phyloP scores from a whole-genome alignment of 306 rosid genomes.

The Dryas octopetala region DNA sequence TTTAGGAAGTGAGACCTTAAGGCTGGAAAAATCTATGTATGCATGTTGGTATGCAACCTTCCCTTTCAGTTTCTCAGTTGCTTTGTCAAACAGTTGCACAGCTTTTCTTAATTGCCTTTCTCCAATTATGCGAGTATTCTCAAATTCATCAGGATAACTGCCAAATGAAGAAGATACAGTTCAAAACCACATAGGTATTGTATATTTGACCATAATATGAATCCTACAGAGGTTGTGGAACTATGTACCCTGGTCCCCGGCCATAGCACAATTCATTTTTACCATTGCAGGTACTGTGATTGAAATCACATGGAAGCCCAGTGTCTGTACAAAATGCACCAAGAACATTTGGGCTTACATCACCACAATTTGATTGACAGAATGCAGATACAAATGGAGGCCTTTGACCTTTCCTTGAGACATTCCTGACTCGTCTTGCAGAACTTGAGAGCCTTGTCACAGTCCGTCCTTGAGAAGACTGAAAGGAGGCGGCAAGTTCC shows the following conservation, averaged over 20 bases:
- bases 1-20: conserved; percentile 15
- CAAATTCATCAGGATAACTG: conserved; percentile 32
- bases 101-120: conserved; percentile 30
- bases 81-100: conserved; percentile 21
- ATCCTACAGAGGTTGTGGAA: background rate
- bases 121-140: conserved; percentile 29
- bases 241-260: conserved; percentile 28
- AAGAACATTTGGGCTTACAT: conserved; percentile 30
- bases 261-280: conserved; percentile 31
- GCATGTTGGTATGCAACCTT: conserved; percentile 14
- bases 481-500: conserved; percentile 24
- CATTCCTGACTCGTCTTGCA: conserved; percentile 17
- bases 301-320: conserved; percentile 26
- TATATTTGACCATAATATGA: background rate
- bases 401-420: background rate
- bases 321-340: conserved; percentile 33
- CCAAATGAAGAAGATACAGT: background rate
- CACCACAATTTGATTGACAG: conserved; percentile 32
- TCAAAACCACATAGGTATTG: background rate
- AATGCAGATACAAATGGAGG: conserved; percentile 31
- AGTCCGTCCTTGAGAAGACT: conserved; percentile 17
- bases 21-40: conserved; percentile 23
- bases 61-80: conserved; percentile 25
- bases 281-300: conserved; percentile 28
- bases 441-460: conserved; percentile 15